These are phyloP conservation scores for Cupressus sempervirens DNA, from an alignment of 75 land plant genomes.

Conservation along the genomic window DNA sequence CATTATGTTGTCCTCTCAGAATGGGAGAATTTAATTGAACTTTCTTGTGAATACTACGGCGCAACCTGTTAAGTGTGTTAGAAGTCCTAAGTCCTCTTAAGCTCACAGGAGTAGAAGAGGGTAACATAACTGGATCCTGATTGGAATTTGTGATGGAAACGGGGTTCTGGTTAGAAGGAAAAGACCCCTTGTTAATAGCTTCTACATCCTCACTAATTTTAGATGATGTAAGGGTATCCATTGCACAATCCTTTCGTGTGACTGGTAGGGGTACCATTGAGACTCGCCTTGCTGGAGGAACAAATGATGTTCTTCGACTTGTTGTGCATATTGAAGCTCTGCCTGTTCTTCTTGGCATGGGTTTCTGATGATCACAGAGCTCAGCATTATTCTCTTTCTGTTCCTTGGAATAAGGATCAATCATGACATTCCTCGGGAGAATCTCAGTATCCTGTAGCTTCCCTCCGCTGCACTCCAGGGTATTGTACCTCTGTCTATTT, in stretches of 20 bases:
- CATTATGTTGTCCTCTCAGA: constrained; percentile 2
- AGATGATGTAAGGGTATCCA: constrained; percentile 1
- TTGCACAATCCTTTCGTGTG: constrained; percentile 6
- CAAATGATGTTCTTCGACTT: constrained; percentile 15
- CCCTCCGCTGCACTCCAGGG: not conserved
- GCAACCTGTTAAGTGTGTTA: constrained; percentile 32
- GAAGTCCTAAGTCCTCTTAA: constrained; percentile 18
- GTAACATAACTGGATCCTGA: not conserved
- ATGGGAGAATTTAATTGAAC: constrained; percentile 19
- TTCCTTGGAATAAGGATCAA: constrained; percentile 20
- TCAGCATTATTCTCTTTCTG: constrained; percentile 51
- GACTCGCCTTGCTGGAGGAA: constrained; percentile 35
- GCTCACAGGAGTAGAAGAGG: constrained; percentile 8
- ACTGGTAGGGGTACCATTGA: constrained; percentile 48
- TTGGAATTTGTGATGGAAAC: not conserved
- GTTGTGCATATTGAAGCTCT: constrained; percentile 54
- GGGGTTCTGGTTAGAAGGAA: constrained; percentile 10
- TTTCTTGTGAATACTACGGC: constrained; percentile 67
- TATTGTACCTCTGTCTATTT: constrained; percentile 13
- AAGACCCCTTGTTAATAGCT: not conserved
- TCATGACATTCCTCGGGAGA: not conserved
- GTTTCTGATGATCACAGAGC: constrained; percentile 12
- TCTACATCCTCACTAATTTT: not conserved
- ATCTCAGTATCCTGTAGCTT: constrained; percentile 1
- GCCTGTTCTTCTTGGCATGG: constrained; percentile 32